Evolutionary conservation across 108 stramenopile species (phyloP), one percentile per base, ranked within the genome.

Genomic region (Parietichytrium sp.): DNA sequence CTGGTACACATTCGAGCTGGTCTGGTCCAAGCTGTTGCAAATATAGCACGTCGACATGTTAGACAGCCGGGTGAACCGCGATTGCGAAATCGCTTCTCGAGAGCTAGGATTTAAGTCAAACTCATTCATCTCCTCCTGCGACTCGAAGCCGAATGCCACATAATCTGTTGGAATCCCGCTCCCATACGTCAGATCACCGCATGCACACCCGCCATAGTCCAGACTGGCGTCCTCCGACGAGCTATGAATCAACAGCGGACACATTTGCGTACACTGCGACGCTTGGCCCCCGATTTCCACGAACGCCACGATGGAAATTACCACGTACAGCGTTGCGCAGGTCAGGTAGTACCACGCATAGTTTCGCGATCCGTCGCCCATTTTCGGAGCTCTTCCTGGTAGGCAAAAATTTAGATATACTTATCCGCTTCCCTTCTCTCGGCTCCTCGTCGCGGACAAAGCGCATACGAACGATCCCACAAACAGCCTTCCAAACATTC

Each of bases 351-450:
- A 72, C 38, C 45, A 72, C 61, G 45, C 45, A 42, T 33, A 72
- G 61, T 72, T 72, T 1, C 61, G 61, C 12, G 61, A 72, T 6
- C 61, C 61, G 61, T 16, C 16, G 8, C 61, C 61, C 61, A 72
- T 72, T 23, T 6, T 72, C n/a, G n/a, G n/a, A n/a, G n/a, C n/a
- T n/a, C n/a, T n/a, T n/a, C n/a, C n/a, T n/a, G n/a, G n/a, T n/a
- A n/a, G n/a, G n/a, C n/a, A n/a, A n/a, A n/a, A n/a, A n/a, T n/a
- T n/a, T n/a, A n/a, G n/a, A n/a, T n/a, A n/a, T n/a, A n/a, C n/a
- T n/a, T n/a, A n/a, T n/a, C n/a, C n/a, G n/a, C n/a, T n/a, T n/a
- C n/a, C n/a, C n/a, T n/a, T n/a, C n/a, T n/a, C n/a, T n/a, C n/a
- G n/a, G n/a, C n/a, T n/a, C n/a, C n/a, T n/a, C n/a, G n/a, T n/a